Conservation (phyloP, 306 rosid genomes). For the Fragaria vesca region DNA sequence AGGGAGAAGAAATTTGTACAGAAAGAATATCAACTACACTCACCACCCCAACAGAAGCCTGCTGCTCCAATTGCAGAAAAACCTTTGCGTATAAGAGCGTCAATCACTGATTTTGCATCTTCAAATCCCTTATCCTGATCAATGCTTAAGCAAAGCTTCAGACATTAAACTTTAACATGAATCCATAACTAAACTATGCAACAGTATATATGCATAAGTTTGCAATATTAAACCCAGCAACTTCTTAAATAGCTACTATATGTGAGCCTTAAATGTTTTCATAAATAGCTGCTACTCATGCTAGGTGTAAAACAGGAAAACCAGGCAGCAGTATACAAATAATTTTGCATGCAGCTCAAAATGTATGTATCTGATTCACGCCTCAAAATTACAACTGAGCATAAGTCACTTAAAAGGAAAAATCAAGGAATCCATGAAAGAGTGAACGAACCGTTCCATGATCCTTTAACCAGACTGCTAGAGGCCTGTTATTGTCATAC, state of each 20-base stretch:
- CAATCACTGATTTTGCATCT: constrained; percentile 45
- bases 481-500: constrained; percentile 29
- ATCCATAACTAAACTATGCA: not conserved
- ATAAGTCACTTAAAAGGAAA: not conserved
- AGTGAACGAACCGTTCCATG: constrained; percentile 54
- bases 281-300: not conserved
- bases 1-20: not conserved
- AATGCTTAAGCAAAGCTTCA: not conserved
- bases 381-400: not conserved
- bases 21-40: constrained; percentile 17
- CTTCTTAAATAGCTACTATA: not conserved
- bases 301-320: not conserved
- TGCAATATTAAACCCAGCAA: not conserved
- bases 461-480: constrained; percentile 54
- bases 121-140: constrained; percentile 55
- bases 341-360: not conserved
- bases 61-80: constrained; percentile 57
- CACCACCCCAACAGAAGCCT: constrained; percentile 83
- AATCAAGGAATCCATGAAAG: not conserved
- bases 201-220: not conserved
- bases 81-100: constrained; percentile 50
- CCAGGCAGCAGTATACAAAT: not conserved
- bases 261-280: not conserved
- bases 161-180: not conserved
- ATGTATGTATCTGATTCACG: too few relatives aligned